A percentile compares a stretch with the other conserved stretches of the same genome.
Conservation (phyloP, 305 asterid genomes). For the Plantago rigida region DNA sequence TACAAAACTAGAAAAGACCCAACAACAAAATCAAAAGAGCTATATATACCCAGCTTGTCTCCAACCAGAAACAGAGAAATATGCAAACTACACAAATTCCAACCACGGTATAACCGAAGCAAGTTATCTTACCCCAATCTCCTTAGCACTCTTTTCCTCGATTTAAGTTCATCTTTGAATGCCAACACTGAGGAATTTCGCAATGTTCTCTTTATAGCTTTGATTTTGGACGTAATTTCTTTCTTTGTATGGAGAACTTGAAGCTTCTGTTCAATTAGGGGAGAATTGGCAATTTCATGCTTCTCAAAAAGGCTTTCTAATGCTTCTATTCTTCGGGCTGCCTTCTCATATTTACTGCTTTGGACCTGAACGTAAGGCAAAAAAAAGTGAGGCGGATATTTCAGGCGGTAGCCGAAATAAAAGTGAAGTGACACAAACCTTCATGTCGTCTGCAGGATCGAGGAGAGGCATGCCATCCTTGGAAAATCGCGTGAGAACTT, state of each 20-base stretch:
- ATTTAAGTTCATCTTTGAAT: slow-evolving; percentile 91
- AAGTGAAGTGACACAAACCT: slow-evolving; percentile 34
- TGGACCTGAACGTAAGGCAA: slow-evolving; percentile 47
- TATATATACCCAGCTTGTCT: not conserved
- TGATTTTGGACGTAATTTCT: slow-evolving; percentile 68
- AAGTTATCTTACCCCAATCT: slow-evolving; percentile 61
- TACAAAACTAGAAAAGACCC: no score
- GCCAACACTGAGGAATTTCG: slow-evolving; percentile 78
- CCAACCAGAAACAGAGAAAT: slow-evolving; percentile 16
- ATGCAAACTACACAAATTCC: not conserved
- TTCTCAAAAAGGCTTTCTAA: slow-evolving; percentile 81
- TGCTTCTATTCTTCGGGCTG: slow-evolving; percentile 77
- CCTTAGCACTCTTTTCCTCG: slow-evolving; percentile 82
- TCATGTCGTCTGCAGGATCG: slow-evolving; percentile 95
- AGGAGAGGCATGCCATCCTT: slow-evolving; percentile 75
- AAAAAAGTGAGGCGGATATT: slow-evolving; percentile 6
- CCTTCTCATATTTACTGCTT: slow-evolving; percentile 73
- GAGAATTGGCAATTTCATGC: slow-evolving; percentile 73
- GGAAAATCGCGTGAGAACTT: slow-evolving; percentile 64
- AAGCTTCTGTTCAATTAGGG: slow-evolving; percentile 80
- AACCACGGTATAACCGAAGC: slow-evolving; percentile 17
- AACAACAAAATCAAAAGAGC: no score
- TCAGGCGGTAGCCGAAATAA: slow-evolving; percentile 3
- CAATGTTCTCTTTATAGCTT: slow-evolving; percentile 63
- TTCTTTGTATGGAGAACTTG: slow-evolving; percentile 68